Percentiles rank a stretch among this genome's conserved stretches.
These are phyloP conservation scores for Raffaelea ambrosiae DNA, from an alignment of 2,329 filamentous ascomycete genomes.

Conservation along the genomic window DNA sequence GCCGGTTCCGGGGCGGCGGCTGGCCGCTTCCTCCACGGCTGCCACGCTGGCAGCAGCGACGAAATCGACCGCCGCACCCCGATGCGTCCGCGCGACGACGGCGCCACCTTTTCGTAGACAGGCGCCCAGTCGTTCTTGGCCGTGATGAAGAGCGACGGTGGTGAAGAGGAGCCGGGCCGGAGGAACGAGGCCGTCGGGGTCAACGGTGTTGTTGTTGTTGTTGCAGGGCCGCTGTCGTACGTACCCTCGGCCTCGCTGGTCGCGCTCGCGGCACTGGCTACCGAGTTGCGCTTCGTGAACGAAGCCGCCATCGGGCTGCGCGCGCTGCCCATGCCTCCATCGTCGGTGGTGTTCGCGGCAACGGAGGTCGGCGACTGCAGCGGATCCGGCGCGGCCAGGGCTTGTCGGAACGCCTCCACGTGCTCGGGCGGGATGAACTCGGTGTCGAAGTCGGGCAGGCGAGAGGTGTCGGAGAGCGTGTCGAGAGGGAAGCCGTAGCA, in stretches of 20 bases:
- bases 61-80: background rate
- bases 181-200: slow-evolving; percentile 22
- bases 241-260: slow-evolving; percentile 21
- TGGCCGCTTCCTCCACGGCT: background rate
- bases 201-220: too few relatives aligned
- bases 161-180: slow-evolving; percentile 6
- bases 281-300: slow-evolving; percentile 29
- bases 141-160: slow-evolving; percentile 62
- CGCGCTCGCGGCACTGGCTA: slow-evolving; percentile 20
- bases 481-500: slow-evolving; percentile 51
- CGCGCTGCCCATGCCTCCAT: slow-evolving; percentile 30
- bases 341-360: slow-evolving; percentile 32
- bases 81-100: slow-evolving; percentile 21
- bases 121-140: slow-evolving; percentile 96
- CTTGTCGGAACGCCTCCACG: slow-evolving; percentile 69
- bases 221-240: too few relatives aligned
- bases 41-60: background rate
- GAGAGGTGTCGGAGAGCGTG: slow-evolving; percentile 56
- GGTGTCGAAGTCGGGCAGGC: slow-evolving; percentile 69
- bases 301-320: slow-evolving; percentile 11
- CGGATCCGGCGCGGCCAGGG: slow-evolving; percentile 72
- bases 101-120: slow-evolving; percentile 59
- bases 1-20: background rate
- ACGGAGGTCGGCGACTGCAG: slow-evolving; percentile 44
- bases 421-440: slow-evolving; percentile 70